phyloP scores from a whole-genome alignment of 2,329 filamentous ascomycete species.

The Lecanoromycetidae sp. region DNA sequence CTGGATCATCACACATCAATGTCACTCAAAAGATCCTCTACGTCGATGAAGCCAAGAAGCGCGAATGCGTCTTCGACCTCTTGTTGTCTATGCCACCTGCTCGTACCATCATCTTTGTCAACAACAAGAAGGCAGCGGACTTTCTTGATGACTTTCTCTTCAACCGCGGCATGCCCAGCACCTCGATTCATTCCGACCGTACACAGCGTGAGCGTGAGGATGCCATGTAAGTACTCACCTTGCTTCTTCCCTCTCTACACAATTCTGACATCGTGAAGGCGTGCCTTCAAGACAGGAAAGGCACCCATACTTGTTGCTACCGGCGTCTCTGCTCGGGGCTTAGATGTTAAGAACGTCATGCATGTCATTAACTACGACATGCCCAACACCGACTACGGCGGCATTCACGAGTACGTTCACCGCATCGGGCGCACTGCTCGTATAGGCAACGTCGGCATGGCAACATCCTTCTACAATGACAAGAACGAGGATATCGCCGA shows the following conservation, averaged over 20 bases:
- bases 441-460: conserved; percentile 75
- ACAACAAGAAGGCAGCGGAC: conserved; percentile 65
- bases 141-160: conserved; percentile 78
- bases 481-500: conserved; percentile 59
- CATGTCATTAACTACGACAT: conserved; percentile 93
- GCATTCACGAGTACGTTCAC: conserved; percentile 86
- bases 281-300: conserved; percentile 64
- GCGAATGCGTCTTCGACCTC: conserved; percentile 57
- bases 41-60: conserved; percentile 56
- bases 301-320: conserved; percentile 76
- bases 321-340: conserved; percentile 72
- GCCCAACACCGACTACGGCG: conserved; percentile 61
- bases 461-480: conserved; percentile 80
- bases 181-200: conserved; percentile 77
- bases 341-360: conserved; percentile 75
- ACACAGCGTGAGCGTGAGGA: conserved; percentile 88
- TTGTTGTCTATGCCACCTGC: conserved; percentile 57
- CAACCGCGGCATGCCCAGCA: conserved; percentile 66
- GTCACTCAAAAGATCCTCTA: conserved; percentile 66
- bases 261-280: conserved; percentile 31
- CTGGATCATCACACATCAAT: conserved; percentile 70
- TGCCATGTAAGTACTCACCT: conserved; percentile 48
- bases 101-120: conserved; percentile 83
- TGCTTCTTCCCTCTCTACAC: not conserved
- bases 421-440: conserved; percentile 92